Evolutionary conservation across 2,329 filamentous ascomycete genomes (phyloP), one percentile per base, ranked within the genome.

Genomic region (Sarocladium kiliense): DNA sequence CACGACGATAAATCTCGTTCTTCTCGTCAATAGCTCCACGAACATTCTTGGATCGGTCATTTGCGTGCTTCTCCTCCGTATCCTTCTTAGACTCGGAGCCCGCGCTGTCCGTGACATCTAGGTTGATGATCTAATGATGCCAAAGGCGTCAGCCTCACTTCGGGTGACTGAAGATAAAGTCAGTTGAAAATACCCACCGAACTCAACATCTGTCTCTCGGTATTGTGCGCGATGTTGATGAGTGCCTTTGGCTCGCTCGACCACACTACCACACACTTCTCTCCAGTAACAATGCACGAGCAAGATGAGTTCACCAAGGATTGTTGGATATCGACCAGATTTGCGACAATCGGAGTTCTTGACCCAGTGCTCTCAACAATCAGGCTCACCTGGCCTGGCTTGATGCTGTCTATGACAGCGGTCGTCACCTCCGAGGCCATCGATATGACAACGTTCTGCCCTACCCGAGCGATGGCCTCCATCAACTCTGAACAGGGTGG

Each of bases 11-110:
- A 14, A 65, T 30, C 23, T 62, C 60, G 39, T 65, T 58, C 30
- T 56, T 63, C 57, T 65, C 63, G 21, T 65, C 60, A 44, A 65
- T 62, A 1, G 58, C 63, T 19, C 63, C 63, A 16, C 63, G 63
- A 3, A 65, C 57, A 7, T 61, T 61, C 5, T 63, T 61, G 12
- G 12, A n/a, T n/a, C n/a, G n/a, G n/a, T n/a, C n/a, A n/a, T n/a
- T n/a, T n/a, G n/a, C n/a, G n/a, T n/a, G n/a, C n/a, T n/a, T n/a
- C n/a, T n/a, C n/a, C n/a, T n/a, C n/a, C n/a, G n/a, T n/a, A n/a
- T n/a, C n/a, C n/a, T n/a, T n/a, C n/a, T n/a, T n/a, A n/a, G n/a
- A n/a, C n/a, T n/a, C n/a, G n/a, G n/a, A n/a, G n/a, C n/a, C n/a
- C n/a, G n/a, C n/a, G n/a, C n/a, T n/a, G n/a, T n/a, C n/a, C n/a